A percentile compares a stretch with the other conserved stretches of the same genome.
Conservation (phyloP, 768 basidiomycete species). For the Leccinum olivaceopallidum region DNA sequence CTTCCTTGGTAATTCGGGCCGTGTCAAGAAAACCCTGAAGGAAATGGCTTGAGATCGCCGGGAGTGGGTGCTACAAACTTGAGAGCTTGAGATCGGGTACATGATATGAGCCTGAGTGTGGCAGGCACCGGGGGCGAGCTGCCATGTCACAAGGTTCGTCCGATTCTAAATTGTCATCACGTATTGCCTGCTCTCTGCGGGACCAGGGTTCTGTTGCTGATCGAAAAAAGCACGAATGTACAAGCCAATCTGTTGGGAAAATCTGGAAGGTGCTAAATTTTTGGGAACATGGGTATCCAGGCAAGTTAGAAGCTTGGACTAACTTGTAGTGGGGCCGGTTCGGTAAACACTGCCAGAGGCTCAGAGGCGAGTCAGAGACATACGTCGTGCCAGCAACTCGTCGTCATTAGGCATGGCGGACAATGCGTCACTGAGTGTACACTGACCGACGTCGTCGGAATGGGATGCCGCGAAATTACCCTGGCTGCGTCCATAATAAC, state of each 20-base stretch:
- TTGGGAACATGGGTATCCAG: neutral
- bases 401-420: no score
- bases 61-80: neutral
- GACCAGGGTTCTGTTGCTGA: conserved; percentile 1
- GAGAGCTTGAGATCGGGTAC: neutral
- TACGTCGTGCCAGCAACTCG: neutral
- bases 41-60: neutral
- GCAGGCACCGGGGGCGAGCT: neutral
- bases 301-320: neutral
- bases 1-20: conserved; percentile 5
- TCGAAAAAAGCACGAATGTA: neutral
- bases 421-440: no score
- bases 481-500: neutral
- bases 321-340: no score
- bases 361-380: no score
- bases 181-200: neutral
- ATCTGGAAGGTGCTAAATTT: neutral
- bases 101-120: neutral
- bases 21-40: neutral
- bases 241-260: neutral
- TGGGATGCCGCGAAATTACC: neutral
- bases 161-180: neutral
- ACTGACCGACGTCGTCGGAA: neutral
- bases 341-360: no score
- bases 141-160: neutral